A percentile compares a stretch with the other conserved stretches of the same genome.
These are phyloP conservation scores for Abrus precatorius DNA, from an alignment of 306 rosid genomes.

Conservation along the genomic window DNA sequence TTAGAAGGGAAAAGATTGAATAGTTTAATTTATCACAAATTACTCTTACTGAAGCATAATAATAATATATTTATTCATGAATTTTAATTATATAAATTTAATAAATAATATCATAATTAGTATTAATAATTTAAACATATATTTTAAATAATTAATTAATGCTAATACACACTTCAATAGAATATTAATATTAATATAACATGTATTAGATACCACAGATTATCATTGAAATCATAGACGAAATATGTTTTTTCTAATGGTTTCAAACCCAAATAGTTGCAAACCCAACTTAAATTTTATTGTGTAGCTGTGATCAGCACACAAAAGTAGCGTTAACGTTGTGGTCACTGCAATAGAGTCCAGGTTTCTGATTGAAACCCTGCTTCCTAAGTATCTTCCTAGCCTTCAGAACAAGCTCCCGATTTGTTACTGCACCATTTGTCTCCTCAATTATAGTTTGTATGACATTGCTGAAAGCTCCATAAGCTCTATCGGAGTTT, in stretches of 20 bases:
- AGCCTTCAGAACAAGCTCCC: conserved; percentile 67
- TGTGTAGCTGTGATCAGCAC: background rate
- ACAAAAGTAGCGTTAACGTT: conserved; percentile 62
- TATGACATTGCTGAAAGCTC: conserved; percentile 83
- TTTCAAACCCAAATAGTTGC: conserved; percentile 8
- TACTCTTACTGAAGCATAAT: too few species aligned
- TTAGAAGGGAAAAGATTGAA: too few species aligned
- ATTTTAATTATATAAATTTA: too few species aligned
- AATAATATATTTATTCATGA: too few species aligned
- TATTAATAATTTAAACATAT: too few species aligned
- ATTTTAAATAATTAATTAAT: too few species aligned
- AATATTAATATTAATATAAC: too few species aligned
- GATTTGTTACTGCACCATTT: conserved; percentile 61
- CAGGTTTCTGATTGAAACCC: conserved; percentile 79
- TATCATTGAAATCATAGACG: conserved; percentile 13
- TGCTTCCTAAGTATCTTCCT: conserved; percentile 64
- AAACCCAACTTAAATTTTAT: background rate
- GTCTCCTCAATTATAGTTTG: conserved; percentile 62
- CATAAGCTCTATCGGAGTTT: conserved; percentile 61
- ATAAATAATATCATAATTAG: too few species aligned
- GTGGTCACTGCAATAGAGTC: conserved; percentile 77
- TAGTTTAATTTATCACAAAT: too few species aligned
- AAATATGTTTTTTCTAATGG: conserved; percentile 41
- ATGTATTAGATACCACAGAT: background rate
- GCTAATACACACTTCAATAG: too few species aligned